phyloP scores from a whole-genome alignment of 805 yeast genomes.

The Barnettozyma pratensis region DNA sequence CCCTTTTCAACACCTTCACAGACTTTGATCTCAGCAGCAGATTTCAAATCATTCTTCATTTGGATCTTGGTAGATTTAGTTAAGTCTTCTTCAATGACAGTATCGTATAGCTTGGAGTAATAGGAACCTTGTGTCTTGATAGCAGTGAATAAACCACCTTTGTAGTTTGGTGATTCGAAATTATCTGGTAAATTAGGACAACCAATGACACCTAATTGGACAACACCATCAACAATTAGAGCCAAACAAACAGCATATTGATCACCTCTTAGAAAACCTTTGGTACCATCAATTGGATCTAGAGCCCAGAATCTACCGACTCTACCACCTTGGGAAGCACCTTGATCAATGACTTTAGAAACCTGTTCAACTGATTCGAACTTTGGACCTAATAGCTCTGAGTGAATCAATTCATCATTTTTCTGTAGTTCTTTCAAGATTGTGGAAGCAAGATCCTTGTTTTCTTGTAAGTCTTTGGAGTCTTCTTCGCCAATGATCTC shows the following conservation, averaged over 20 bases:
- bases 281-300: slow-evolving; percentile 98
- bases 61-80: slow-evolving; percentile 30
- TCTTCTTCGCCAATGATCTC: slow-evolving; percentile 94
- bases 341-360: slow-evolving; percentile 66
- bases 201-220: slow-evolving; percentile 88
- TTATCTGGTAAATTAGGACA: slow-evolving; percentile 79
- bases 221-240: slow-evolving; percentile 77
- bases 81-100: slow-evolving; percentile 34
- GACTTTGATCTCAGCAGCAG: slow-evolving; percentile 52
- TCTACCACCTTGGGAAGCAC: slow-evolving; percentile 73
- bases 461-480: slow-evolving; percentile 57
- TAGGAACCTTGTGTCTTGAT: slow-evolving; percentile 64
- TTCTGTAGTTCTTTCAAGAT: slow-evolving; percentile 57
- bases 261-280: slow-evolving; percentile 91
- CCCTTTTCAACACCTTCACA: slow-evolving; percentile 95
- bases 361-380: slow-evolving; percentile 44
- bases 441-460: slow-evolving; percentile 40
- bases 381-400: slow-evolving; percentile 28
- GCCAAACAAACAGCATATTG: slow-evolving; percentile 97
- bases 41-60: slow-evolving; percentile 44
- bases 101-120: slow-evolving; percentile 31
- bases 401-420: slow-evolving; percentile 43
- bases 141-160: slow-evolving; percentile 76
- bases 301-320: slow-evolving; percentile 91
- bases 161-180: slow-evolving; percentile 30